phyloP scores from a whole-genome alignment of 139 green algal genomes.

The Diplosphaera chodatii region DNA sequence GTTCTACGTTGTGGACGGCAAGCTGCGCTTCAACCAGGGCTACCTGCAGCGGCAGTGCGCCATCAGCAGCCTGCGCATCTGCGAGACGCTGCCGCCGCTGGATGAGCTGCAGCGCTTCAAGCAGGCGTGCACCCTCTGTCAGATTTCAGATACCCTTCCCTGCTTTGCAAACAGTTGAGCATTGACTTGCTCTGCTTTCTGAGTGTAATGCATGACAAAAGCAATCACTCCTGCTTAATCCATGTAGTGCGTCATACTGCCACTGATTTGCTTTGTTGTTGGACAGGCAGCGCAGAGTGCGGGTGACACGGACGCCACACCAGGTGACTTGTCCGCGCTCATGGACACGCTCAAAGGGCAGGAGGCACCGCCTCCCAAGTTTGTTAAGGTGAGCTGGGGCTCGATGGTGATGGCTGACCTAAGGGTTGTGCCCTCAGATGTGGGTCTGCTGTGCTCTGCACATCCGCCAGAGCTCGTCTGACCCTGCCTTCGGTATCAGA shows the following conservation, averaged over 20 bases:
- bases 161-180: too few relatives aligned
- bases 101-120: slow-evolving; percentile 91
- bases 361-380: neutral
- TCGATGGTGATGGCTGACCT: too few relatives aligned
- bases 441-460: too few relatives aligned
- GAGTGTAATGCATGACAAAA: too few relatives aligned
- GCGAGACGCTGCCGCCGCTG: slow-evolving; percentile 65
- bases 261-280: neutral
- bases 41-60: slow-evolving; percentile 74
- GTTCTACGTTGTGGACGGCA: neutral
- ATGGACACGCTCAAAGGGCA: slow-evolving; percentile 17
- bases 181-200: too few relatives aligned
- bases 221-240: too few relatives aligned
- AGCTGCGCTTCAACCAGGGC: slow-evolving; percentile 68
- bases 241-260: too few relatives aligned
- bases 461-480: too few relatives aligned
- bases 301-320: neutral
- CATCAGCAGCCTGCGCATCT: slow-evolving; percentile 53
- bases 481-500: too few relatives aligned
- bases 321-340: slow-evolving; percentile 19
- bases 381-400: neutral
- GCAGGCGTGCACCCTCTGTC: slow-evolving; percentile 16
- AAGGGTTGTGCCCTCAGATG: too few relatives aligned
- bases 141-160: too few relatives aligned
- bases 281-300: neutral